Conservation (phyloP, 139 green algal genomes). For the Limnomonas spitsbergensis region DNA sequence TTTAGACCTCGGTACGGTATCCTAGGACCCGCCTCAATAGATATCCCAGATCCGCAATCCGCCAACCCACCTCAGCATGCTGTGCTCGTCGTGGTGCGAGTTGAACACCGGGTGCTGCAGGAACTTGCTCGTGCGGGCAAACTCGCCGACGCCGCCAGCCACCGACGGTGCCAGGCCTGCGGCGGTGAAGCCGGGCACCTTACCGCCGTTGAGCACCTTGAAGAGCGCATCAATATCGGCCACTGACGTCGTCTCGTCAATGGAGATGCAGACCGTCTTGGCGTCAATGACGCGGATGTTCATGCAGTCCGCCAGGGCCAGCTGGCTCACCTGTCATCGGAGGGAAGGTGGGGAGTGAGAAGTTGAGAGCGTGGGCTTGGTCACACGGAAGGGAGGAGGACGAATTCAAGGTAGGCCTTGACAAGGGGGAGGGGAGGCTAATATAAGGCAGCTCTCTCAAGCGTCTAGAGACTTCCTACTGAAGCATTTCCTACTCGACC, state of each 20-base stretch:
- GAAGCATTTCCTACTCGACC: too few relatives aligned
- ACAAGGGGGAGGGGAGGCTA: too few relatives aligned
- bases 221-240: slow-evolving; percentile 89
- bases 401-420: too few relatives aligned
- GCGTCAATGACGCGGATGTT: slow-evolving; percentile 87
- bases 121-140: slow-evolving; percentile 66
- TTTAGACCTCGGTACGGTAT: too few relatives aligned
- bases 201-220: slow-evolving; percentile 59
- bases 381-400: too few relatives aligned
- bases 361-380: too few relatives aligned
- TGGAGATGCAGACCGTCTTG: slow-evolving; percentile 63
- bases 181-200: slow-evolving; percentile 67
- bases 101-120: slow-evolving; percentile 89
- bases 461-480: too few relatives aligned
- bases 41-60: too few relatives aligned
- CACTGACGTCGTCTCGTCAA: slow-evolving; percentile 93
- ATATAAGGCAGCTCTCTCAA: too few relatives aligned
- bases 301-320: slow-evolving; percentile 39
- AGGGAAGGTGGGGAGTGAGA: too few relatives aligned
- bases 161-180: slow-evolving; percentile 65
- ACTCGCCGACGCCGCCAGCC: slow-evolving; percentile 35
- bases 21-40: too few relatives aligned
- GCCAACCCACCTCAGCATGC: slow-evolving; percentile 65
- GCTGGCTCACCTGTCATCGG: slow-evolving; percentile 48
- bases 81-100: slow-evolving; percentile 80